Percentiles rank a stretch among this genome's conserved stretches.
Conservation (phyloP, 2,329 filamentous ascomycete genomes). For the Alternaria arbusti region DNA sequence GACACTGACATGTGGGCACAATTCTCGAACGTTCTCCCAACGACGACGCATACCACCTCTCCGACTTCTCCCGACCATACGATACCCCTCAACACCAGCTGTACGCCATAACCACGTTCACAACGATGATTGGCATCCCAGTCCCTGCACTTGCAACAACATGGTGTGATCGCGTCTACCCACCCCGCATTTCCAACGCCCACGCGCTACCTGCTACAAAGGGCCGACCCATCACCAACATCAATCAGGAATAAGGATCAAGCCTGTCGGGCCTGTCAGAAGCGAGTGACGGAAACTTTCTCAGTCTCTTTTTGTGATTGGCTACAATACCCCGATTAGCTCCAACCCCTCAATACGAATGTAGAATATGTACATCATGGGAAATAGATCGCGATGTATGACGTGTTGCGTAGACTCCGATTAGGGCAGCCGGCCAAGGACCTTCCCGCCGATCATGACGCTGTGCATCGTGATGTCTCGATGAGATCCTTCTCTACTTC, state of each 20-base stretch:
- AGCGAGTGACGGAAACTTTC: neutral
- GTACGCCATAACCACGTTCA: neutral
- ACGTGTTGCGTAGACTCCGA: neutral
- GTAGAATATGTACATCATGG: neutral
- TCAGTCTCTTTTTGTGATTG: neutral
- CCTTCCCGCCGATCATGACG: conserved; percentile 1
- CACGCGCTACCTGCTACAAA: neutral
- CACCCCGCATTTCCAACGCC: conserved; percentile 7
- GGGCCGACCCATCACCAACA: neutral
- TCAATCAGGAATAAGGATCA: neutral
- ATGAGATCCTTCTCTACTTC: too few species aligned
- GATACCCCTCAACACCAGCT: neutral
- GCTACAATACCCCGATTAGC: neutral
- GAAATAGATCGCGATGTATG: neutral
- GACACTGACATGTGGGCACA: neutral
- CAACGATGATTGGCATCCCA: neutral
- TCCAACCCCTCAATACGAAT: neutral
- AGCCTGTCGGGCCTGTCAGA: neutral
- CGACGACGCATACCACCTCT: neutral
- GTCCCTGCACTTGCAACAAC: conserved; percentile 11
- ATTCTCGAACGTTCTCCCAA: neutral
- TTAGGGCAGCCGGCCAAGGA: neutral
- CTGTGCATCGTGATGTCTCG: neutral
- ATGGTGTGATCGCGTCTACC: conserved; percentile 23
- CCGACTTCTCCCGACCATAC: conserved; percentile 17